Base-by-base conservation (phyloP, 306 rosid species). In the Albizia julibrissin region DNA sequence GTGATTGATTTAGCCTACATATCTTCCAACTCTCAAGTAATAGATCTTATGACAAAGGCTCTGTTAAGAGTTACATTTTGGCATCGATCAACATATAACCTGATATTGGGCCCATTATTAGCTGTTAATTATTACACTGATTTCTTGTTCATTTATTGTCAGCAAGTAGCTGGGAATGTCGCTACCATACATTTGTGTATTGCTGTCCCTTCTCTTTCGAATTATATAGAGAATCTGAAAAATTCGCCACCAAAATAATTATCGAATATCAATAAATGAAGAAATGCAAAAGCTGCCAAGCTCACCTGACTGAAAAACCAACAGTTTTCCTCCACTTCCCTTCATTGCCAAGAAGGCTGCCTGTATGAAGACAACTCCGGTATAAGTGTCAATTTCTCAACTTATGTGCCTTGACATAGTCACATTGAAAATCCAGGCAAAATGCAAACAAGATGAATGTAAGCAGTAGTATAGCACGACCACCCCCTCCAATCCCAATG, bases 271-370 rank as follows among this genome's bases (percentile, higher is more conserved):
- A 49, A 69, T 64, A 22, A 64, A n/a, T 44, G 54, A 71, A 31
- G 24, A 78, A 69, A 68, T 66, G 43, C 67, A 77, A 40, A 61
- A 75, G 67, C 50, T 37, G 65, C 71, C 79, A 77, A 87, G 69
- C 96, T 85, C 89, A 89, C 99, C 99, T 89, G 99, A 95, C 87
- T 93, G 99, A 88, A 95, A 95, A 70, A 90, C 96, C 98, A 95
- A 42, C 65, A 95, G 87, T 80, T 95, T 95, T 74, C 98, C 99
- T 87, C 99, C 98, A 8, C 89, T 91, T 77, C 89, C 87, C 91
- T 93, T 95, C 93, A 92, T 95, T 70, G 99, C 98, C 86, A 95
- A 87, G 79, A 95, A 93, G 84, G 99, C 97, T 50, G 98, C 98
- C 99, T 95, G 81, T 70, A 82, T 79, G 37, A 21, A 67, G 73